These are phyloP conservation scores for Globisporangium cederbergense DNA, from an alignment of 352 stramenopile species.

Conservation along the genomic window DNA sequence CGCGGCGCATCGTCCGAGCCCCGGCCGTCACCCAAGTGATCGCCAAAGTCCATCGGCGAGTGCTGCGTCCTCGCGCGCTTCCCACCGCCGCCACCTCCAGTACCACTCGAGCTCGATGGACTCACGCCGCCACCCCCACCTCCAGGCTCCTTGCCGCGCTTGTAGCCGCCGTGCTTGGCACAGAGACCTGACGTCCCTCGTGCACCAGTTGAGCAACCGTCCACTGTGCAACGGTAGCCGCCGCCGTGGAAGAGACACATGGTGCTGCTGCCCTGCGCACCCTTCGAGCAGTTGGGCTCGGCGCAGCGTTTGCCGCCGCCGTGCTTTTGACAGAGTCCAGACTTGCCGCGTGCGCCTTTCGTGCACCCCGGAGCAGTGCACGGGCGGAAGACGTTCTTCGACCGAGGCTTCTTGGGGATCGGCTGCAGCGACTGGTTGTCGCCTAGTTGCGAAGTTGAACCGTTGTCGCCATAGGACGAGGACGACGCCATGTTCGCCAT, in stretches of 20 bases:
- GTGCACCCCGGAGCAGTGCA: constrained; percentile 60
- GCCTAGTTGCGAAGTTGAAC: neutral
- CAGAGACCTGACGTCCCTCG: constrained; percentile 72
- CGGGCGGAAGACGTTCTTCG: constrained; percentile 70
- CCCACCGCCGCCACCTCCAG: neutral
- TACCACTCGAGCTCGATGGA: constrained; percentile 2
- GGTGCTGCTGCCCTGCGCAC: constrained; percentile 73
- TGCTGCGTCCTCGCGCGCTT: constrained; percentile 24
- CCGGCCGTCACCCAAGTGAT: neutral
- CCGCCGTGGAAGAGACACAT: constrained; percentile 83
- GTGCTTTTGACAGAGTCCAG: constrained; percentile 82
- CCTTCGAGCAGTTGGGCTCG: constrained; percentile 60
- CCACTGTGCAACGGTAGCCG: constrained; percentile 76
- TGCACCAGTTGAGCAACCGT: constrained; percentile 70
- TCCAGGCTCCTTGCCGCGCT: constrained; percentile 32
- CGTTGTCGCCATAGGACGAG: constrained; percentile 4
- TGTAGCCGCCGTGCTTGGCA: constrained; percentile 81
- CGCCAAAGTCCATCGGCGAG: constrained; percentile 6
- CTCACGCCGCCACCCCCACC: neutral
- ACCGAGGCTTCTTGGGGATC: constrained; percentile 55
- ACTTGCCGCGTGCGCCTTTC: constrained; percentile 79
- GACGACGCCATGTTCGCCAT: neutral
- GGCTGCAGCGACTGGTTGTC: constrained; percentile 26
- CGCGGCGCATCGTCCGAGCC: neutral
- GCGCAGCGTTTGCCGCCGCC: constrained; percentile 80